Evolutionary conservation across 164 flowering plant species (phyloP).

Genomic region (Vitis rupestris): DNA sequence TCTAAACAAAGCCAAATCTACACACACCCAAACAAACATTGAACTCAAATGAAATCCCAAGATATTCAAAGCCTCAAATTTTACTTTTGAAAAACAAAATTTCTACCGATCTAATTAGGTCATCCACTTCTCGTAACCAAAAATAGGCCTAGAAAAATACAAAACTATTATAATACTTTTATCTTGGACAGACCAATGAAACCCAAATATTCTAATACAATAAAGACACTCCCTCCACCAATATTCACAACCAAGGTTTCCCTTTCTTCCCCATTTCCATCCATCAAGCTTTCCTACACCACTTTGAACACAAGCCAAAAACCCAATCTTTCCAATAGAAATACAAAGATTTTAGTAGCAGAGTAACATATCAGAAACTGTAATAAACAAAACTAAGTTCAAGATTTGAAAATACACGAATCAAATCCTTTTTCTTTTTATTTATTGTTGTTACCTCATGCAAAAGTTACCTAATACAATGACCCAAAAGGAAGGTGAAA

Average conservation of each 20-base stretch:
- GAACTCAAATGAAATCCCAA: not conserved
- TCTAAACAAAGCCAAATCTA: conserved; percentile 58
- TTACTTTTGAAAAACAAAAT: no score
- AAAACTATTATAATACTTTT: conserved; percentile 41
- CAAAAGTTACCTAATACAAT: no score
- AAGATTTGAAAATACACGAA: conserved; percentile 5
- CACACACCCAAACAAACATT: conserved; percentile 3
- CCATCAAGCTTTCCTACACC: no score
- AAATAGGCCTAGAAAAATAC: not conserved
- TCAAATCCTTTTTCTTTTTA: no score
- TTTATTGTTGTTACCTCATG: no score
- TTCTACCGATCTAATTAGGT: not conserved
- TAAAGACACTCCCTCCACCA: conserved; percentile 17
- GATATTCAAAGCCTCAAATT: no score
- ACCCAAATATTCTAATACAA: conserved; percentile 20
- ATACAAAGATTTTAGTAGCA: not conserved
- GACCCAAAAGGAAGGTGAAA: no score
- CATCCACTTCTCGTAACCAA: conserved; percentile 4
- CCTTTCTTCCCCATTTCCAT: conserved; percentile 23
- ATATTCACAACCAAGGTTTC: conserved; percentile 20
- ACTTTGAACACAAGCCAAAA: no score
- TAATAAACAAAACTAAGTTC: not conserved
- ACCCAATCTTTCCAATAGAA: not conserved
- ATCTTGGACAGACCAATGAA: conserved; percentile 47
- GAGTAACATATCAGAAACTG: not conserved